phyloP scores from a whole-genome alignment of 148 eudicot species.

The Chenopodium berlandieri region DNA sequence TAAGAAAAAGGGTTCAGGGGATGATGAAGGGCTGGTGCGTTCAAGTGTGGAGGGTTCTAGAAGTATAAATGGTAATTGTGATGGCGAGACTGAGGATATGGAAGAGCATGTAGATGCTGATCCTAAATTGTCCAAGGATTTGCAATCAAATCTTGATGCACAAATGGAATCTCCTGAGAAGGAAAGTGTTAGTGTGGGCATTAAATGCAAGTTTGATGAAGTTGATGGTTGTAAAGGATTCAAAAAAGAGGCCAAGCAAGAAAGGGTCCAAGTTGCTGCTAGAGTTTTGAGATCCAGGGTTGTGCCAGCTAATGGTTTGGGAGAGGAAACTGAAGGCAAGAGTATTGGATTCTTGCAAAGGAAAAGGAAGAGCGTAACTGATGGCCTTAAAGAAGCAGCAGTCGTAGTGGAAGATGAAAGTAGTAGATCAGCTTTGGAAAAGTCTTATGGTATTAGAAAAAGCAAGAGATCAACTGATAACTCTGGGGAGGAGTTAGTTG shows the following conservation, averaged over 20 bases:
- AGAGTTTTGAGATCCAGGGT: constrained; percentile 43
- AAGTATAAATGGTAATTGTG: constrained; percentile 9
- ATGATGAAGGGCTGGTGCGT: constrained; percentile 11
- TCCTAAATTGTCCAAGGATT: not conserved
- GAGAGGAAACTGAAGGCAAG: constrained; percentile 23
- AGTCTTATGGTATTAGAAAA: constrained; percentile 12
- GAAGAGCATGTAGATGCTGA: constrained; percentile 14
- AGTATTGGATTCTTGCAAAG: not conserved
- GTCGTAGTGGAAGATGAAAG: constrained; percentile 5
- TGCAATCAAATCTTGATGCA: constrained; percentile 11
- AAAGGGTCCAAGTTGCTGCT: constrained; percentile 14
- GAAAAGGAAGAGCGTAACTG: constrained; percentile 33
- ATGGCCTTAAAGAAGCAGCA: constrained; percentile 10
- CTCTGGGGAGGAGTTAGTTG: not conserved
- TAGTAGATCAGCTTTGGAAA: constrained; percentile 4
- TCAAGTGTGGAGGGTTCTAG: constrained; percentile 4
- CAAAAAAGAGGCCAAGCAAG: constrained; percentile 22
- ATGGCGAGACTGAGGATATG: not conserved
- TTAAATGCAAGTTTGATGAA: constrained; percentile 17
- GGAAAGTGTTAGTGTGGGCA: constrained; percentile 12
- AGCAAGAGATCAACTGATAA: constrained; percentile 8
- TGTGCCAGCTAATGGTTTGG: constrained; percentile 30
- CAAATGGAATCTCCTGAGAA: constrained; percentile 11
- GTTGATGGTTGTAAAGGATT: not conserved
- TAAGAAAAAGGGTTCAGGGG: constrained; percentile 23